Conservation (phyloP, 2,329 filamentous ascomycete species). For the Ramularia collo-cygni region DNA sequence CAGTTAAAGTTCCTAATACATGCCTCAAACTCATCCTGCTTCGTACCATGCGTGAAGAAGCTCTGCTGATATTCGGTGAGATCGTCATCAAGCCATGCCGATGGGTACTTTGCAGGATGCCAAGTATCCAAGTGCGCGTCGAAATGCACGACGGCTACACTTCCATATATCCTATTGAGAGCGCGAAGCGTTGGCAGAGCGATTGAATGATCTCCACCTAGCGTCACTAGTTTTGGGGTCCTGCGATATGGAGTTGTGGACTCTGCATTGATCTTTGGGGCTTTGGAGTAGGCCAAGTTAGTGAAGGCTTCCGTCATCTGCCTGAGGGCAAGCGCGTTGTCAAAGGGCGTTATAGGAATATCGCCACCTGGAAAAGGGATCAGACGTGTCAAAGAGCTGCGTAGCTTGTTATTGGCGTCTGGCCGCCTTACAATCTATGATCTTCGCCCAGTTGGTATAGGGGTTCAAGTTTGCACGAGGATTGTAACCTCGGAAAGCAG, state of each 20-base stretch:
- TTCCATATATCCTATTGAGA: constrained; percentile 39
- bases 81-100: constrained; percentile 56
- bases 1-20: no score
- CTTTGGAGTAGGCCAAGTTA: constrained; percentile 52
- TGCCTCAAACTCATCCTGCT: no score
- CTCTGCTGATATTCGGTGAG: constrained; percentile 53
- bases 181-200: constrained; percentile 46
- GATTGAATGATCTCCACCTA: constrained; percentile 47
- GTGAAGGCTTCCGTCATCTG: constrained; percentile 80
- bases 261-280: constrained; percentile 29
- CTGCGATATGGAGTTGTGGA: constrained; percentile 37
- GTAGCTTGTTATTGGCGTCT: no score
- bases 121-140: constrained; percentile 72
- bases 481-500: constrained; percentile 74
- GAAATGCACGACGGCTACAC: constrained; percentile 45
- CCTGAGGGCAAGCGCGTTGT: constrained; percentile 70
- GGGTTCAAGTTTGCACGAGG: constrained; percentile 76
- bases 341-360: constrained; percentile 77
- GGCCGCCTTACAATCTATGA: constrained; percentile 59
- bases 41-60: constrained; percentile 76
- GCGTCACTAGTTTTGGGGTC: constrained; percentile 41
- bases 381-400: no score
- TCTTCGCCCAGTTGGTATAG: constrained; percentile 51
- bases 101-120: constrained; percentile 75
- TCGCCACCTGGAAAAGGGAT: constrained; percentile 48